Evolutionary conservation across 2,329 filamentous ascomycete species (phyloP), one percentile per base, ranked within the genome.

Genomic region (Ophiostoma australiae): DNA sequence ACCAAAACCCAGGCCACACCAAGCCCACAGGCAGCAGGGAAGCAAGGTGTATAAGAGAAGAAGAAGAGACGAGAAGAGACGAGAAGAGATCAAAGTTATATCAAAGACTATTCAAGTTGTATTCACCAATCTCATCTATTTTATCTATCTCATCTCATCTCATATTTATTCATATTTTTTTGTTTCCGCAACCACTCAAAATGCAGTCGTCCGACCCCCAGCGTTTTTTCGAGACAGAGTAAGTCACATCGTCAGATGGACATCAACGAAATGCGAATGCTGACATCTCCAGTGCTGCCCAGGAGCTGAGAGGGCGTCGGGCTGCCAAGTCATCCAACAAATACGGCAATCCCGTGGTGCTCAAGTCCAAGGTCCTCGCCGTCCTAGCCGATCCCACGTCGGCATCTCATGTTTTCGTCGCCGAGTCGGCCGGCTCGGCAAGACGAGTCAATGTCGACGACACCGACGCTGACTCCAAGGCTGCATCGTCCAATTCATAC

Each of bases 141-240:
- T 58, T n/a, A 58, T 13, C 52, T 27, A 4, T 27, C 23, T 27
- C 10, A 5, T 27, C 11, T 27, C 23, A 58, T 58, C 23, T 5
- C n/a, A 55, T 23, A 33, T 27, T 5, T 7, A 15, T 33, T 33
- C 3, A 20, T 10, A 7, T 13, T 10, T 63, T 13, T 63, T 33
- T 33, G 15, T 65, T 37, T 17, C 37, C 52, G 39, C 70, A 72
- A 69, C 37, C n/a, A 41, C n/a, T n/a, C 20, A 39, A 39, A 66
- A 90, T 87, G 83, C 90, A 91, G 79, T 86, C 88, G 74, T 91
- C 91, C 37, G 87, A 97, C 77, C 86, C 89, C 69, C 89, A 91
- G 39, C 88, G 95, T 78, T 98, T 96, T 83, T 98, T 98, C 78
- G 92, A 97, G 80, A 96, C 93, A 39, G 91, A 94, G 92, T 95